These are phyloP conservation scores for Lipomyces yamanashiensis DNA, from an alignment of 805 yeast genomes.

Conservation along the genomic window DNA sequence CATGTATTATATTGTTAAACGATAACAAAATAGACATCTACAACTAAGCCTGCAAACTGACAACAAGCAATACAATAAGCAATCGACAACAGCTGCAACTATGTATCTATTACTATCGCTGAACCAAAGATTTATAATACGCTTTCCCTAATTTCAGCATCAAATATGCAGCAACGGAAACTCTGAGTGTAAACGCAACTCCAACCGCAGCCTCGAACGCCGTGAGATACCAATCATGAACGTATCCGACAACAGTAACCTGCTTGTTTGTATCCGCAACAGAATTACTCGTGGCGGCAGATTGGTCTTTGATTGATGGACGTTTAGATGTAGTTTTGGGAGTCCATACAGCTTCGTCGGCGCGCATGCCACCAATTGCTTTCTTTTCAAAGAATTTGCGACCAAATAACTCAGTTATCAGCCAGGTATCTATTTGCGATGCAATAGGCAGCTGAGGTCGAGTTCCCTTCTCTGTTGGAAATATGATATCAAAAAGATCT, in stretches of 20 bases:
- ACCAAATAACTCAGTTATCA: slow-evolving; percentile 20
- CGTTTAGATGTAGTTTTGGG: background rate
- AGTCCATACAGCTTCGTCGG: slow-evolving; percentile 12
- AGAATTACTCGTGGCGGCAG: background rate
- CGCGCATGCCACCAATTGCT: slow-evolving; percentile 2
- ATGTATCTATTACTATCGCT: background rate
- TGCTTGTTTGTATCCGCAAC: background rate
- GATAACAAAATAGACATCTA: no score
- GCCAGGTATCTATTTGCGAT: slow-evolving; percentile 19
- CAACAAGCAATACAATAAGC: no score
- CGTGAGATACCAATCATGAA: slow-evolving; percentile 8
- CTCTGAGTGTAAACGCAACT: background rate
- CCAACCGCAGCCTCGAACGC: slow-evolving; percentile 10
- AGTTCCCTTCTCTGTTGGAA: slow-evolving; percentile 3
- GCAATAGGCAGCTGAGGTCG: slow-evolving; percentile 26
- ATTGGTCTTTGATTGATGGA: background rate
- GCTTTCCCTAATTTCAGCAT: background rate
- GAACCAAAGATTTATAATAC: background rate
- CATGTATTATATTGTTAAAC: no score
- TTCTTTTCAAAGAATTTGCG: slow-evolving; percentile 11
- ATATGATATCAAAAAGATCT: slow-evolving; percentile 39
- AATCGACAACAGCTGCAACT: no score
- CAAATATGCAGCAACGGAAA: background rate
- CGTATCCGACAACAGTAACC: slow-evolving; percentile 1
- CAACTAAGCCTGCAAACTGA: no score